Conservation (phyloP, 2,329 filamentous ascomycete genomes). For the Botryotinia calthae region DNA sequence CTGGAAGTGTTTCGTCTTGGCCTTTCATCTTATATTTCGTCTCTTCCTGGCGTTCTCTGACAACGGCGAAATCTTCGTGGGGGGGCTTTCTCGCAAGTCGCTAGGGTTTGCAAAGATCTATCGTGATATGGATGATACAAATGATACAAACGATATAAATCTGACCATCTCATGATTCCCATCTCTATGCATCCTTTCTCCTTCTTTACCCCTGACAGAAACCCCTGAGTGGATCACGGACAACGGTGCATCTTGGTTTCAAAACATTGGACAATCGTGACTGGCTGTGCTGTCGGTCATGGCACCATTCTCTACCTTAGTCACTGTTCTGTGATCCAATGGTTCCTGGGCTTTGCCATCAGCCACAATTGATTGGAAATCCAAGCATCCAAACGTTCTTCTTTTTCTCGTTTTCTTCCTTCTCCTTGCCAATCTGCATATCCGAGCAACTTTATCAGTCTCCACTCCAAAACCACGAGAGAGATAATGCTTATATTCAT, state of each 20-base stretch:
- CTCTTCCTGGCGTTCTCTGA: neutral
- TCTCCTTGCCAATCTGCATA: neutral
- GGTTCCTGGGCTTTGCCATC: neutral
- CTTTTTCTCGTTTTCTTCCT: neutral
- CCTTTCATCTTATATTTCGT: neutral
- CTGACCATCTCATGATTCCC: constrained; percentile 9
- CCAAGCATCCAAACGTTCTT: neutral
- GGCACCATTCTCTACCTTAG: neutral
- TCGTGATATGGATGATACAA: neutral
- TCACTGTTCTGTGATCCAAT: neutral
- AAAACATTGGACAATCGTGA: neutral
- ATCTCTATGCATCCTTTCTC: neutral
- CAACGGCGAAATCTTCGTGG: neutral
- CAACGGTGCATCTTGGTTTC: neutral
- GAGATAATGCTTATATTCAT: constrained; percentile 7
- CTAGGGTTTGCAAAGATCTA: neutral
- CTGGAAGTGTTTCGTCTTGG: constrained; percentile 6
- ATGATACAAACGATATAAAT: neutral
- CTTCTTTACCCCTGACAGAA: constrained; percentile 2
- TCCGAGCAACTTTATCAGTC: neutral
- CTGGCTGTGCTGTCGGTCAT: neutral
- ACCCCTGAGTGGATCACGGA: constrained; percentile 11
- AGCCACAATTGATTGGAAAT: neutral
- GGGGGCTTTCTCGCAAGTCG: neutral
- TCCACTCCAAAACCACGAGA: neutral